Base-by-base conservation (phyloP, 176 grass and related monocot genomes). In the Luzula sylvatica region DNA sequence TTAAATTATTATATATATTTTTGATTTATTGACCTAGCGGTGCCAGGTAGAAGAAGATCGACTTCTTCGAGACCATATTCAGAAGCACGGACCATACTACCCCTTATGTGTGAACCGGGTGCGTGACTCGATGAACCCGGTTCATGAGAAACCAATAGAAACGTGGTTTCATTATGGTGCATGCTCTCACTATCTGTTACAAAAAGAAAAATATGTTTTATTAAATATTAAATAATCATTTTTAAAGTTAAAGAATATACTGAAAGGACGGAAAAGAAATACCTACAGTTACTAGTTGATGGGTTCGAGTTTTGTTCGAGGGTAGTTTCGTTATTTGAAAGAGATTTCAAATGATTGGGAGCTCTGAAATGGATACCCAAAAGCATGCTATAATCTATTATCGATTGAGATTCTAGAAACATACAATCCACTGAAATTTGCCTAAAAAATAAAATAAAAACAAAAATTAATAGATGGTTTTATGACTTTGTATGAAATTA, bases 311-410 rank as follows among this genome's bases (percentile, higher is more conserved):
- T 69, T 42, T 28, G 71, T 68, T 81, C 69, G 42, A 53, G 69
- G 25, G 16, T 19, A 58, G 46, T 63, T n/a, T 82, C 59, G 43
- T 58, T 39, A 71, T 83, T 76, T 15, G 67, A 56, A 20, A 50
- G 52, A 24, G 74, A 48, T 48, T 82, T 96, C 51, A 89, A 83
- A 68, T 89, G 67, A 43, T 78, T 24, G 12, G 84, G 92, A 75
- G 92, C 85, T 86, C 92, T 79, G 48, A 96, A 89, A 75, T 96
- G 92, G 19, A 96, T 83, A 18, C 92, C 92, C 71, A 96, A 59
- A 46, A 96, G 52, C 84, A 96, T 86, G 77, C 92, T 96, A 67
- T 96, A 96, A 57, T 96, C 92, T 20, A 96, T 89, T 71, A 96
- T 96, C 55, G 58, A 82, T 69, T 96, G 92, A 39, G 85, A 96